A percentile compares a stretch with the other conserved stretches of the same genome.
These are phyloP conservation scores for Ceriops decandra DNA, from an alignment of 345 rosid species.

Conservation along the genomic window DNA sequence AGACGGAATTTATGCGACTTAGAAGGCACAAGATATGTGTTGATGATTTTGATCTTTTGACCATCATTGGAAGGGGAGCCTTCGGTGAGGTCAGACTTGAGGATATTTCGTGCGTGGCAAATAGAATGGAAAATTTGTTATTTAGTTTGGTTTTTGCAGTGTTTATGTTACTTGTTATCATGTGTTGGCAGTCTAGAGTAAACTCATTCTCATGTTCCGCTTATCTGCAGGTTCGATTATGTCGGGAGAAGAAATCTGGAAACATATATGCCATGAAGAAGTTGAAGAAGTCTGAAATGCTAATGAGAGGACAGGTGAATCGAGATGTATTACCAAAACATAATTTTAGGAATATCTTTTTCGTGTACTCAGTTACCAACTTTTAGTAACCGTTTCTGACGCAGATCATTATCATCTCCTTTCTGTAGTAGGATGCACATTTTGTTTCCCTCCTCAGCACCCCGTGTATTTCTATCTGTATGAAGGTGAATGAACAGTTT, in stretches of 20 bases:
- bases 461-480: background rate
- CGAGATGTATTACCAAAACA: slow-evolving; percentile 9
- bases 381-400: background rate
- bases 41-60: slow-evolving; percentile 88
- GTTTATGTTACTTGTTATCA: background rate
- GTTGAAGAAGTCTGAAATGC: slow-evolving; percentile 97
- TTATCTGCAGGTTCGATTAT: slow-evolving; percentile 66
- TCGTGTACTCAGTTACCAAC: background rate
- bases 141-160: background rate
- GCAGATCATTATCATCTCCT: background rate
- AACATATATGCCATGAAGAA: slow-evolving; percentile 98
- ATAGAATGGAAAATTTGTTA: background rate
- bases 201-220: slow-evolving; percentile 13
- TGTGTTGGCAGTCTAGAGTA: slow-evolving; percentile 8
- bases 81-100: slow-evolving; percentile 77
- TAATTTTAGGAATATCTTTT: slow-evolving; percentile 1
- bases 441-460: background rate
- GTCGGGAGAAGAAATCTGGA: slow-evolving; percentile 94
- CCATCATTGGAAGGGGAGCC: slow-evolving; percentile 93
- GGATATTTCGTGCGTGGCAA: slow-evolving; percentile 2
- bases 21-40: slow-evolving; percentile 89
- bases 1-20: slow-evolving; percentile 92
- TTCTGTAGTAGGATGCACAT: background rate
- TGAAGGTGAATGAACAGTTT: background rate
- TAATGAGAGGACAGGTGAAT: slow-evolving; percentile 89